phyloP scores from a whole-genome alignment of 2,329 filamentous ascomycete genomes.

The Rhinocladiella similis region DNA sequence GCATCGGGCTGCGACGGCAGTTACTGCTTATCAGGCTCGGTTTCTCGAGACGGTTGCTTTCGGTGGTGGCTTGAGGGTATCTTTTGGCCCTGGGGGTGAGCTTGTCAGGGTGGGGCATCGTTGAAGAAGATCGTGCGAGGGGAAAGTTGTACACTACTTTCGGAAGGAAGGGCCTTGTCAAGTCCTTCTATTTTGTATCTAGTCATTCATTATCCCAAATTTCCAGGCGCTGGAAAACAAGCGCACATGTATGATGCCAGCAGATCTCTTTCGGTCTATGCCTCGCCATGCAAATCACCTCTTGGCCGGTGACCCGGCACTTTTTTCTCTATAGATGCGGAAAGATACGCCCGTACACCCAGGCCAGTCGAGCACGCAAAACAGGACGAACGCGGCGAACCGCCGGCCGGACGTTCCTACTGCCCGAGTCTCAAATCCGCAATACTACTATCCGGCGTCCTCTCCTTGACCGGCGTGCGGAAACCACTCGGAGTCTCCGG shows the following conservation, averaged over 20 bases:
- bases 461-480: slow-evolving; percentile 15
- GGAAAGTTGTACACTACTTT: neutral
- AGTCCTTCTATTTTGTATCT: neutral
- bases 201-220: neutral
- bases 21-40: no score
- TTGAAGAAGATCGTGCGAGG: neutral
- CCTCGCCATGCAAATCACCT: no score
- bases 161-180: neutral
- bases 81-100: slow-evolving; percentile 9
- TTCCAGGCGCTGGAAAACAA: neutral
- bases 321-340: no score
- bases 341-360: no score
- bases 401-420: neutral
- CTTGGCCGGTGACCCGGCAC: no score
- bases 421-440: slow-evolving; percentile 17
- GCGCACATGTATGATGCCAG: neutral
- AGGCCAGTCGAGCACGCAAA: no score
- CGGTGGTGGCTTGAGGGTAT: slow-evolving; percentile 6
- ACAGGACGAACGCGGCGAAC: no score
- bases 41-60: neutral
- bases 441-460: slow-evolving; percentile 25
- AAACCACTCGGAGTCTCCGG: slow-evolving; percentile 25
- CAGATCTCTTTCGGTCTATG: neutral
- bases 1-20: neutral
- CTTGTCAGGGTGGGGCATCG: no score